phyloP scores from a whole-genome alignment of 176 grass and related monocot species.

The sorghum (Sorghum bicolor) region Sorghum_bicolor_NCBIv3 NC_012878.2:46346501-46347000 shows the following conservation, averaged over 20 bases:
- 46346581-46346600: neutral
- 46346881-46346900: neutral
- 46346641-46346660: neutral
- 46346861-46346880: neutral
- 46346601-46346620: neutral
- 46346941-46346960: neutral
- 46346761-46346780: conserved; percentile 9
- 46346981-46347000: neutral
- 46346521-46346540: neutral
- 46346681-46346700: conserved; percentile 1
- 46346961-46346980: neutral
- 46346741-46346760: neutral
- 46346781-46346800: neutral
- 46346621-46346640: conserved; percentile 11
- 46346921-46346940: neutral
- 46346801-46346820: neutral
- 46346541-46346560: conserved; percentile 16
- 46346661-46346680: neutral
- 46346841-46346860: neutral
- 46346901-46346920: neutral
- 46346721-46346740: neutral
- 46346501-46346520: neutral
- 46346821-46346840: neutral
- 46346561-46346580: neutral
- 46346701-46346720: neutral